A percentile compares a stretch with the other conserved stretches of the same genome.
phyloP scores from a whole-genome alignment of 225 moss, liverwort and hornwort species.

The Climacium dendroides region DNA sequence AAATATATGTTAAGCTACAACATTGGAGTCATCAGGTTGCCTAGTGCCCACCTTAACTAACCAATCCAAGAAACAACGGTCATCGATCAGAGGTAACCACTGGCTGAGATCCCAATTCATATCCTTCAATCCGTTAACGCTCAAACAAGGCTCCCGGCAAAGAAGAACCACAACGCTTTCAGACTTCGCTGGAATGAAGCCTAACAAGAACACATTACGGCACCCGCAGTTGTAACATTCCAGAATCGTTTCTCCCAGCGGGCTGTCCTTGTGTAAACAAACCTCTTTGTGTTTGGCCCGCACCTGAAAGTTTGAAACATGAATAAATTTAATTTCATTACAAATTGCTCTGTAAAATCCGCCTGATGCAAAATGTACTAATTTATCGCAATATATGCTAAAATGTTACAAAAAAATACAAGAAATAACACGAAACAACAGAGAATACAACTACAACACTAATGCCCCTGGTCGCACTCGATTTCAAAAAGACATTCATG shows the following conservation, averaged over 20 bases:
- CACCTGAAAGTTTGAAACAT: slow-evolving; percentile 38
- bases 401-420: too few species aligned
- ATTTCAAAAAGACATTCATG: background rate
- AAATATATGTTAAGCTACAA: background rate
- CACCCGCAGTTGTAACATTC: slow-evolving; percentile 83
- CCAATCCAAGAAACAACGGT: slow-evolving; percentile 54
- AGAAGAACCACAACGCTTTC: slow-evolving; percentile 57
- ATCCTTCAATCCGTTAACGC: slow-evolving; percentile 51
- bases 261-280: slow-evolving; percentile 51
- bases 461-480: background rate
- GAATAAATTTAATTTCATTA: background rate
- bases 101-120: slow-evolving; percentile 71
- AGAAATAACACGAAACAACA: background rate
- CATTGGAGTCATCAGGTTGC: background rate
- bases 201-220: slow-evolving; percentile 67
- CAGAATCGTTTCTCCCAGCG: slow-evolving; percentile 63
- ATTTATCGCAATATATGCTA: background rate
- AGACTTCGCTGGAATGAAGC: slow-evolving; percentile 74
- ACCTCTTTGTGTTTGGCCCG: slow-evolving; percentile 99
- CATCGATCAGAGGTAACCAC: slow-evolving; percentile 78
- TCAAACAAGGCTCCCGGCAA: slow-evolving; percentile 54
- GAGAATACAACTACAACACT: background rate
- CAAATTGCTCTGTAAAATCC: background rate
- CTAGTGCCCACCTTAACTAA: slow-evolving; percentile 31
- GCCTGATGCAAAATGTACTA: background rate